These are phyloP conservation scores for Blastobotrys ciferrii DNA, from an alignment of 1,139 yeast genomes.

Conservation along the genomic window DNA sequence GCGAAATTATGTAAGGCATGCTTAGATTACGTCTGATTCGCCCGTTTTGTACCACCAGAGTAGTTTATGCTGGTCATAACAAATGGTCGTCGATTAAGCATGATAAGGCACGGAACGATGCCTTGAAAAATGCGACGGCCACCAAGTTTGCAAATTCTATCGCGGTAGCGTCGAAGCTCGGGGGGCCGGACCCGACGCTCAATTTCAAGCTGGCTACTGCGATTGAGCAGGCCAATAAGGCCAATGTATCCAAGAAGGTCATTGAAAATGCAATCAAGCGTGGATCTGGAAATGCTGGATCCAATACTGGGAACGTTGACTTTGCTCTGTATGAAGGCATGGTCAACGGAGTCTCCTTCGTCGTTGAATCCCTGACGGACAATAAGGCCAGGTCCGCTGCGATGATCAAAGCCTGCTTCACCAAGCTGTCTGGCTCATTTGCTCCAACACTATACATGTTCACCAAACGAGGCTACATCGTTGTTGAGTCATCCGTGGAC, in stretches of 20 bases:
- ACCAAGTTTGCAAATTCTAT: constrained; percentile 73
- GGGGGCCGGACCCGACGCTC: constrained; percentile 56
- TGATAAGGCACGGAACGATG: constrained; percentile 91
- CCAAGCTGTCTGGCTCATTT: constrained; percentile 65
- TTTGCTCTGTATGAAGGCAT: constrained; percentile 77
- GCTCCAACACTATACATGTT: constrained; percentile 80
- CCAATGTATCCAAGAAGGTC: constrained; percentile 79
- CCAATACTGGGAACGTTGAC: constrained; percentile 41
- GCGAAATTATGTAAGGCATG: not conserved
- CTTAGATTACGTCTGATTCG: constrained; percentile 3
- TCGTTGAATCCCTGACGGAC: constrained; percentile 84
- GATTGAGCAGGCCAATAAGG: constrained; percentile 72
- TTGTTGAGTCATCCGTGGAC: constrained; percentile 44
- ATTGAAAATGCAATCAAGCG: constrained; percentile 84
- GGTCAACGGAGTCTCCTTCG: constrained; percentile 85
- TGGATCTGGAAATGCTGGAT: constrained; percentile 58
- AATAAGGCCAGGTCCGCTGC: constrained; percentile 82
- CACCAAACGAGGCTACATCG: constrained; percentile 70
- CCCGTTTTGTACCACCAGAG: not conserved
- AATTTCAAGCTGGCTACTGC: constrained; percentile 74
- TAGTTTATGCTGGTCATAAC: constrained; percentile 59
- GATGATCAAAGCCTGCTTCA: constrained; percentile 70
- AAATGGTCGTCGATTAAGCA: constrained; percentile 96
- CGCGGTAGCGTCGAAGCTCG: constrained; percentile 52
- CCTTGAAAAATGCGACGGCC: constrained; percentile 66